A percentile compares a stretch with the other conserved stretches of the same genome.
Evolutionary conservation across 2,329 filamentous ascomycete genomes (phyloP).

Genomic region (Exophiala sp.): DNA sequence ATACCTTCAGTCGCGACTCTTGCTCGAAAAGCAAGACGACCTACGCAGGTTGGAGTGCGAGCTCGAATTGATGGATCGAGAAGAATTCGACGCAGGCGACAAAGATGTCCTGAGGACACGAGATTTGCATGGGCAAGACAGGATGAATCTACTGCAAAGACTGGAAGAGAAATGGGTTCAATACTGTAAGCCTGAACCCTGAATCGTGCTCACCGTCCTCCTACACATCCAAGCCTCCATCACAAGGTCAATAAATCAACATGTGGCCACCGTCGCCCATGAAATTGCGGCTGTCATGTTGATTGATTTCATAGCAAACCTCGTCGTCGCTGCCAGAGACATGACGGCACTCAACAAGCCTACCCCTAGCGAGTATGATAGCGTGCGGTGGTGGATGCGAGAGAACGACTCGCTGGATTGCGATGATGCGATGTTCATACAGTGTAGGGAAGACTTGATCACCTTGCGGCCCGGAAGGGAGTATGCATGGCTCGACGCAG

Average conservation of each 20-base stretch:
- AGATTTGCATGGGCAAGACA: too few species aligned
- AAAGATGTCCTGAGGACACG: too few species aligned
- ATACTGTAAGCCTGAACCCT: not conserved
- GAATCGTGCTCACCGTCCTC: too few species aligned
- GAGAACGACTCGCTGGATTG: constrained; percentile 26
- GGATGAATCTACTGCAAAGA: too few species aligned
- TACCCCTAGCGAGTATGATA: constrained; percentile 32
- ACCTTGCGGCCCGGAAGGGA: constrained; percentile 39
- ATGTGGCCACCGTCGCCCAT: too few species aligned
- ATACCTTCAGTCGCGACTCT: constrained; percentile 38
- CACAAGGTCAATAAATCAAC: too few species aligned
- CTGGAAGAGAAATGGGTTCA: too few species aligned
- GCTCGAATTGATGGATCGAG: constrained; percentile 16
- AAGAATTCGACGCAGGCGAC: not conserved
- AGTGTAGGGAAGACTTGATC: constrained; percentile 40
- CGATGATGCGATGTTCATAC: constrained; percentile 33
- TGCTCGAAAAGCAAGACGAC: constrained; percentile 33
- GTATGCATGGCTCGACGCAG: constrained; percentile 39
- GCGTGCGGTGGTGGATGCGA: constrained; percentile 31
- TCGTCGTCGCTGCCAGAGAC: constrained; percentile 25
- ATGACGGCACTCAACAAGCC: constrained; percentile 33
- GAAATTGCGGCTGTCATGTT: too few species aligned
- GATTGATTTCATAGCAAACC: constrained; percentile 5
- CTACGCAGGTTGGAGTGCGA: constrained; percentile 28
- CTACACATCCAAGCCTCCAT: not conserved